Percentiles rank a stretch among this genome's conserved stretches.
phyloP scores from a whole-genome alignment of 2,329 filamentous ascomycete genomes.

The Esteya vermicola region DNA sequence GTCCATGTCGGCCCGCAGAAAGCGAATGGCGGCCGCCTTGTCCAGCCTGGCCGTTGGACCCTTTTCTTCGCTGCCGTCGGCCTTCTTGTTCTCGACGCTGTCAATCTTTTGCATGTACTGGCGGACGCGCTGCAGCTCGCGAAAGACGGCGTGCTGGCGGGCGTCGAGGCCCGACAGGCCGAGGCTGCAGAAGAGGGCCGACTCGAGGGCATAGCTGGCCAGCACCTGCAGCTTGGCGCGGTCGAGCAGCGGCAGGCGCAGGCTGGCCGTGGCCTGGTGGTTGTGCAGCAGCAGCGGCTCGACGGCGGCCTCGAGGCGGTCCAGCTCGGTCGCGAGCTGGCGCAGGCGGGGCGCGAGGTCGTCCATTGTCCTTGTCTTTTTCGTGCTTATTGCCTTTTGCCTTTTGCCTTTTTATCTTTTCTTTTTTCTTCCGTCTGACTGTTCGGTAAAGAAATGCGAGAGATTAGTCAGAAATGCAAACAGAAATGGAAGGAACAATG shows the following conservation, averaged over 20 bases:
- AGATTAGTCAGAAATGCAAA: not conserved
- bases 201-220: conserved; percentile 78
- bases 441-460: too few species aligned
- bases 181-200: conserved; percentile 70
- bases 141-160: conserved; percentile 73
- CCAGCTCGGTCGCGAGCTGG: conserved; percentile 63
- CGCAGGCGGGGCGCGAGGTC: conserved; percentile 56
- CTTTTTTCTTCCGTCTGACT: too few species aligned
- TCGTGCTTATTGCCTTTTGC: too few species aligned
- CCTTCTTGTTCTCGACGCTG: conserved; percentile 46
- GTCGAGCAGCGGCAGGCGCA: conserved; percentile 49
- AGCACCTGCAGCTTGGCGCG: conserved; percentile 90
- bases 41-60: conserved; percentile 38
- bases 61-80: too few species aligned
- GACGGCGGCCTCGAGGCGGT: conserved; percentile 61
- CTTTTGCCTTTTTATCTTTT: too few species aligned
- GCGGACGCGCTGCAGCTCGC: conserved; percentile 72
- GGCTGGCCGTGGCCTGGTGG: not conserved
- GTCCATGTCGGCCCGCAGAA: conserved; percentile 66
- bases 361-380: too few species aligned
- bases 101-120: conserved; percentile 93
- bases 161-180: conserved; percentile 66
- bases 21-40: conserved; percentile 63
- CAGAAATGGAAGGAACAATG: not conserved
- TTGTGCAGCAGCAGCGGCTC: conserved; percentile 48